Evolutionary conservation across 78 protist species (phyloP), one percentile per base, ranked within the genome.

Genomic region (Guillardia theta): DNA sequence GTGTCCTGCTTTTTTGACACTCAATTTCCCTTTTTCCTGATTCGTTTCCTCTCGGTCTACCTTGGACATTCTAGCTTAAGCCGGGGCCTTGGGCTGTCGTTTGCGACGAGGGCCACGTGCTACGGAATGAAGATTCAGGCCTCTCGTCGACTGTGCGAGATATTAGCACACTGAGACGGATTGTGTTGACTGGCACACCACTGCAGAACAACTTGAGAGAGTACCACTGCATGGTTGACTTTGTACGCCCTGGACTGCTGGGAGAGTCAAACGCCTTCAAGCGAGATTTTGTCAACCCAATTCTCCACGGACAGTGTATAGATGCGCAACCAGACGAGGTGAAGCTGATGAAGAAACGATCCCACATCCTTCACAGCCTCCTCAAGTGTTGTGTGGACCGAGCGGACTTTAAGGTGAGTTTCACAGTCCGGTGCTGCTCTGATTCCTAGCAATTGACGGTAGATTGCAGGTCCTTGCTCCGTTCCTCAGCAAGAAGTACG

Each of bases 111-210:
- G 88, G 88, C 37, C 88, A 77, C 19, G 22, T n/a, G 5, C 45
- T 77, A 4, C 78, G 78, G 78, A 10, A 21, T 33, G 78, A 5
- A 5, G n/a, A 10, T 15, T 64, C 78, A 24, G 78, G 22, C 12
- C 8, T 64, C 22, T 24, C 78, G 78, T 4, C 8, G 78, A 12
- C 22, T 15, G 78, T 64, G 78, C 58, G 15, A 15, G 58, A 12
- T 15, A 64, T 64, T 24, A 5, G 6, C 12, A 33, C 88, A 24
- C 5, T 1, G 36, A 6, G 33, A 15, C 88, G 97, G 41, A 88
- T 96, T 37, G 93, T 95, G 9, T 95, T 98, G 54, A 97, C 99
- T 0, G 99, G 99, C 4, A 96, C 96, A 19, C 99, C 99, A 36
- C 94, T 98, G 39, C 88, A 98, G 88, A 98, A 98, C 88, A 94